Evolutionary conservation across 2,329 filamentous ascomycete species (phyloP).

Genomic region (Emmonsiellopsis sp.): DNA sequence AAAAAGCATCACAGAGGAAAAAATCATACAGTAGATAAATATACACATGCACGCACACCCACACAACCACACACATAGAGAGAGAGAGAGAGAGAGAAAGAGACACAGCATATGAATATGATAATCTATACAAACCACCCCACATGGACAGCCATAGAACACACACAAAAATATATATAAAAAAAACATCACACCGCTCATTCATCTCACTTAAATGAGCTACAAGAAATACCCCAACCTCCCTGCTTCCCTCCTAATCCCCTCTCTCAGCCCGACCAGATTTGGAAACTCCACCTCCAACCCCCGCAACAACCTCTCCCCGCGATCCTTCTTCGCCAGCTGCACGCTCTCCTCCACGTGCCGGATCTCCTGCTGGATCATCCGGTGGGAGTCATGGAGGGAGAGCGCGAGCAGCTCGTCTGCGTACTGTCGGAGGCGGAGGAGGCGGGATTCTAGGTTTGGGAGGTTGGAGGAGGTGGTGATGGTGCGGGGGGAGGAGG

Average conservation of each 20-base stretch:
- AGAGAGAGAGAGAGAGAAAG: no score
- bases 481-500: neutral
- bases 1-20: no score
- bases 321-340: constrained; percentile 8
- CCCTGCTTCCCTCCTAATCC: constrained; percentile 8
- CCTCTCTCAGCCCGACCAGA: constrained; percentile 8
- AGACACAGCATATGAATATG: no score
- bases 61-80: no score
- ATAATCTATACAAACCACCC: no score
- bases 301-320: constrained; percentile 8
- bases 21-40: no score
- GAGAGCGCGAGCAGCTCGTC: constrained; percentile 17
- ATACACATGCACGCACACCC: no score
- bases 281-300: constrained; percentile 11
- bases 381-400: constrained; percentile 16
- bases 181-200: neutral
- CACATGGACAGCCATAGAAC: no score
- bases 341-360: constrained; percentile 10
- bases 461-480: constrained; percentile 6
- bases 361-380: constrained; percentile 14
- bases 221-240: constrained; percentile 11
- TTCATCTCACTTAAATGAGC: neutral
- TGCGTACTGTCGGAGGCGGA: constrained; percentile 15
- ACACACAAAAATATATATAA: no score
- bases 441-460: constrained; percentile 13